These are phyloP conservation scores for Asparagopsis taxiformis DNA, from an alignment of 31 red algal genomes.

Conservation along the genomic window DNA sequence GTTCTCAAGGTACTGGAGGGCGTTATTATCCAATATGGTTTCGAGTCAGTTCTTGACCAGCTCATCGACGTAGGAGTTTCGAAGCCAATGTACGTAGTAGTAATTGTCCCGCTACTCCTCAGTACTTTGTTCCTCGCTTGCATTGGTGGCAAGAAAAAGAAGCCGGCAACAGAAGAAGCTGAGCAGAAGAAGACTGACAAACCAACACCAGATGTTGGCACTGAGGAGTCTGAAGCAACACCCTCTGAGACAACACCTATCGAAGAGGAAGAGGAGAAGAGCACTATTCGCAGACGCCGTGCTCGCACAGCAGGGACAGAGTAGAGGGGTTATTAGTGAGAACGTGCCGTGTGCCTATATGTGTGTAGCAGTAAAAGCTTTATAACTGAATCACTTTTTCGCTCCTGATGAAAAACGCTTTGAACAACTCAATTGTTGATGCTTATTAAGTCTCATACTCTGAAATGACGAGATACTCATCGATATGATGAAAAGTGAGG, in stretches of 20 bases:
- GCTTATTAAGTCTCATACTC: too few relatives aligned
- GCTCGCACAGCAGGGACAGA: slow-evolving; percentile 55
- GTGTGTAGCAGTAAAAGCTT: slow-evolving; percentile 49
- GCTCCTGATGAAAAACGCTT: too few relatives aligned
- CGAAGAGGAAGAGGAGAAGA: slow-evolving; percentile 37
- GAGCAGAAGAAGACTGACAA: slow-evolving; percentile 63
- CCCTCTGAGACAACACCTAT: slow-evolving; percentile 10
- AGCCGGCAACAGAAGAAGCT: slow-evolving; percentile 16
- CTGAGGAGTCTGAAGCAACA: slow-evolving; percentile 20
- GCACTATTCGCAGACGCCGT: slow-evolving; percentile 49
- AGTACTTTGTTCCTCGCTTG: slow-evolving; percentile 36
- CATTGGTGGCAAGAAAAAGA: slow-evolving; percentile 51
- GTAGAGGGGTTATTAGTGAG: slow-evolving; percentile 9
- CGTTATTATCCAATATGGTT: slow-evolving; percentile 22
- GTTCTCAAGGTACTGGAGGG: slow-evolving; percentile 53
- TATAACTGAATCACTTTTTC: slow-evolving; percentile 12
- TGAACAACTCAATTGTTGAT: too few relatives aligned
- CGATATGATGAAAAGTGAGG: too few relatives aligned
- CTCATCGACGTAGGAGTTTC: slow-evolving; percentile 67
- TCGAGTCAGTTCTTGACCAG: slow-evolving; percentile 68
- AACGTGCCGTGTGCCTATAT: slow-evolving; percentile 14
- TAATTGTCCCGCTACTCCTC: slow-evolving; percentile 36
- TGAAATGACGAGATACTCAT: too few relatives aligned
- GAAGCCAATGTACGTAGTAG: slow-evolving; percentile 67
- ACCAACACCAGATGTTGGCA: slow-evolving; percentile 44